Evolutionary conservation across 2,329 filamentous ascomycete species (phyloP).

Genomic region (Phaeosphaeriaceae sp.): DNA sequence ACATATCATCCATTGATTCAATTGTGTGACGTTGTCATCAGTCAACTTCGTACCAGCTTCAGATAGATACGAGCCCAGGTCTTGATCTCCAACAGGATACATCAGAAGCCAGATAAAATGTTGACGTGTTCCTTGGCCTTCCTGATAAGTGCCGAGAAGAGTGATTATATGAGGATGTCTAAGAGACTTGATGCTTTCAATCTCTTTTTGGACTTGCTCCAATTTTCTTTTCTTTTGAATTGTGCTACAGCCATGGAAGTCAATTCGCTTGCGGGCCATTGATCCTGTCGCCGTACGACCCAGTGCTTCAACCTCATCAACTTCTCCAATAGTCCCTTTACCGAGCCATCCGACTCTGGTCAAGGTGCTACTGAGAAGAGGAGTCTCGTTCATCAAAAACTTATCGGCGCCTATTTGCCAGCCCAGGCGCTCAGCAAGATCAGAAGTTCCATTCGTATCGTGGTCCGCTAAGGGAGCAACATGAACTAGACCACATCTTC

Average conservation of each 20-base stretch:
- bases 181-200: neutral
- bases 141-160: neutral
- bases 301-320: no score
- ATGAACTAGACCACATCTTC: no score
- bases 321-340: neutral
- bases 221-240: neutral
- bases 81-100: neutral
- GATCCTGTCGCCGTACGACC: no score
- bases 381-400: neutral
- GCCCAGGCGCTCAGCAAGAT: neutral
- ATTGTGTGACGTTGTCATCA: neutral
- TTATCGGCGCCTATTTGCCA: neutral
- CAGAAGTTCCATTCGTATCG: no score
- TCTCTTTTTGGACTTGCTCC: neutral
- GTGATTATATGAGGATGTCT: neutral
- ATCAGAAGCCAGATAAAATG: neutral
- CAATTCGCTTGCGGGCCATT: no score
- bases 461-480: no score
- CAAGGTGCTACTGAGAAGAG: neutral
- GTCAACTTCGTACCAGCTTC: neutral
- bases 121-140: neutral
- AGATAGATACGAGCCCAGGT: neutral
- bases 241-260: neutral
- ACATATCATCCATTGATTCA: conserved; percentile 13
- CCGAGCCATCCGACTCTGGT: neutral